These are phyloP conservation scores for Saturnispora zaruensis DNA, from an alignment of 805 yeast genomes.

Conservation along the genomic window DNA sequence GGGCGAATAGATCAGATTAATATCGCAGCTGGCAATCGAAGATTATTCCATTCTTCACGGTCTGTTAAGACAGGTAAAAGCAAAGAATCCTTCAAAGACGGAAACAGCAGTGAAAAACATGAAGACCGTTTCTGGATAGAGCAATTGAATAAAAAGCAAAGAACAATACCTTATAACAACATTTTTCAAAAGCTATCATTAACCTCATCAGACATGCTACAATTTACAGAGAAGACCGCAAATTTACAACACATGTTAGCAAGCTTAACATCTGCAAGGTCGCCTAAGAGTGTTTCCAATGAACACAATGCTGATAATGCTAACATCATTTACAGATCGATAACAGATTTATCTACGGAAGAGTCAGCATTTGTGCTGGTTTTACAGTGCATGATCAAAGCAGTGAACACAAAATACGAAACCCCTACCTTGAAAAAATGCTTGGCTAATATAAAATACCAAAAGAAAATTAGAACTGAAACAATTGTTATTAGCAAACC, in stretches of 20 bases:
- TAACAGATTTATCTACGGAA: conserved; percentile 15
- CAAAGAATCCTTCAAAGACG: neutral
- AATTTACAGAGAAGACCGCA: conserved; percentile 5
- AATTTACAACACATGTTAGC: conserved; percentile 13
- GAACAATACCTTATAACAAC: conserved; percentile 3
- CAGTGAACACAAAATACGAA: conserved; percentile 11
- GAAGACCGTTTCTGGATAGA: conserved; percentile 7
- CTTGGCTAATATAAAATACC: neutral
- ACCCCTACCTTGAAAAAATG: neutral
- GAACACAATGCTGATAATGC: neutral
- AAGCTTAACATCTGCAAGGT: neutral
- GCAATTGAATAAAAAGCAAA: conserved; percentile 9
- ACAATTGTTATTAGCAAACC: neutral
- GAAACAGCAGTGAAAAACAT: neutral
- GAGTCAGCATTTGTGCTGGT: conserved; percentile 22
- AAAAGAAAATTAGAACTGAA: neutral
- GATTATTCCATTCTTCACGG: neutral
- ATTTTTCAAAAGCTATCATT: conserved; percentile 4
- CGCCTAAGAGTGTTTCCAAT: neutral
- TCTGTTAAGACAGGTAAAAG: neutral
- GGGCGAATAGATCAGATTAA: neutral
- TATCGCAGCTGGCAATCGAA: neutral
- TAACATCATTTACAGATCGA: conserved; percentile 10
- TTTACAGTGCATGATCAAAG: conserved; percentile 15
- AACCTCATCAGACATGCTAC: neutral